Conservation (phyloP, 805 yeast genomes). For the Barnettozyma vustinii region DNA sequence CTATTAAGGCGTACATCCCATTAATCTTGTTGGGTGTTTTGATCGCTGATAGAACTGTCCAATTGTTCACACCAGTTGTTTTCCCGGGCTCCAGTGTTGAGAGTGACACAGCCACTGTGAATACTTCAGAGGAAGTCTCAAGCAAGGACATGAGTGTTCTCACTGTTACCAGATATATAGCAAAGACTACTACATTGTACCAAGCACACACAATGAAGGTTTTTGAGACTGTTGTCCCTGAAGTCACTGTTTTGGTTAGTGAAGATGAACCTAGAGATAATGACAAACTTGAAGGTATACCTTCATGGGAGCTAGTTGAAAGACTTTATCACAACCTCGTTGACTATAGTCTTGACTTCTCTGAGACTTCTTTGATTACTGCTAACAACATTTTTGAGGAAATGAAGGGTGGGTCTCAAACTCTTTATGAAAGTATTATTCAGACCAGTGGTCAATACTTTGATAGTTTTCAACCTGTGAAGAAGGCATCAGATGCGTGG, state of each 20-base stretch:
- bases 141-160: not conserved
- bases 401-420: not conserved
- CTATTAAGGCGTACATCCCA: conserved; percentile 10
- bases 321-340: conserved; percentile 4
- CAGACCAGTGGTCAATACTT: not conserved
- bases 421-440: not conserved
- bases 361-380: not conserved
- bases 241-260: not conserved
- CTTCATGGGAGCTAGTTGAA: conserved; percentile 14
- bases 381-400: not conserved
- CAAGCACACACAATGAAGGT: conserved; percentile 3
- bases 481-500: not conserved
- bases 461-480: not conserved
- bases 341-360: conserved; percentile 4
- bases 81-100: not conserved
- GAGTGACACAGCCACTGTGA: not conserved
- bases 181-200: conserved; percentile 9
- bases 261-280: not conserved
- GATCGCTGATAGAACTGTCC: conserved; percentile 17
- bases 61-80: conserved; percentile 11
- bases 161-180: conserved; percentile 13
- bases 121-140: not conserved
- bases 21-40: conserved; percentile 15
- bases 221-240: conserved; percentile 10
- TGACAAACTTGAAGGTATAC: conserved; percentile 1